A percentile compares a stretch with the other conserved stretches of the same genome.
Evolutionary conservation across 108 stramenopile species (phyloP).

Genomic region (Cylindrotheca closterium): DNA sequence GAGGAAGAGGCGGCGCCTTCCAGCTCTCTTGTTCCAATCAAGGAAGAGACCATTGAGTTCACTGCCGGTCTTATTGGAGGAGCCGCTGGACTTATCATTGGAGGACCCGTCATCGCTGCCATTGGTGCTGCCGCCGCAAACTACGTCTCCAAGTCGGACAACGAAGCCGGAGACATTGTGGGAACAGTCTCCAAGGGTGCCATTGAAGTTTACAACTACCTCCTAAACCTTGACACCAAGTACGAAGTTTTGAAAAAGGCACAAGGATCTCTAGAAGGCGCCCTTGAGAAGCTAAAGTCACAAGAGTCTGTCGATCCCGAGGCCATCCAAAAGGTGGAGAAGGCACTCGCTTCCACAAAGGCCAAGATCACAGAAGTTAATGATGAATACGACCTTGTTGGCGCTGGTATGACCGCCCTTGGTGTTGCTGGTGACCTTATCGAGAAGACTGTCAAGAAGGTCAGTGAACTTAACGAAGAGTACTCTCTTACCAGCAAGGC

Average conservation of each 20-base stretch:
- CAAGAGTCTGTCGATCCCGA: slow-evolving; percentile 64
- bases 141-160: slow-evolving; percentile 81
- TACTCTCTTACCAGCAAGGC: slow-evolving; percentile 85
- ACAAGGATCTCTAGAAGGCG: slow-evolving; percentile 53
- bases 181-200: slow-evolving; percentile 80
- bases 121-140: slow-evolving; percentile 71
- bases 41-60: slow-evolving; percentile 90
- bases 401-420: slow-evolving; percentile 76
- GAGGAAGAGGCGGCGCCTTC: slow-evolving; percentile 23
- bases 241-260: slow-evolving; percentile 82
- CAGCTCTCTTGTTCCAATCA: slow-evolving; percentile 75
- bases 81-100: slow-evolving; percentile 65
- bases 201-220: slow-evolving; percentile 89
- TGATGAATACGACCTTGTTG: slow-evolving; percentile 89
- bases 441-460: slow-evolving; percentile 84
- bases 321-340: slow-evolving; percentile 79
- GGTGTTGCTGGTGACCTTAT: slow-evolving; percentile 86
- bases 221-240: slow-evolving; percentile 81
- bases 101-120: slow-evolving; percentile 65
- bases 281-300: slow-evolving; percentile 73
- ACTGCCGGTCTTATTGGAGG: slow-evolving; percentile 85
- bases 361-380: slow-evolving; percentile 82
- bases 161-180: slow-evolving; percentile 70
- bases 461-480: slow-evolving; percentile 81
- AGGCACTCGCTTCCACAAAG: slow-evolving; percentile 71